Evolutionary conservation across 2,329 filamentous ascomycete species (phyloP), one percentile per base, ranked within the genome.

Genomic region (Escovopsis sp.): DNA sequence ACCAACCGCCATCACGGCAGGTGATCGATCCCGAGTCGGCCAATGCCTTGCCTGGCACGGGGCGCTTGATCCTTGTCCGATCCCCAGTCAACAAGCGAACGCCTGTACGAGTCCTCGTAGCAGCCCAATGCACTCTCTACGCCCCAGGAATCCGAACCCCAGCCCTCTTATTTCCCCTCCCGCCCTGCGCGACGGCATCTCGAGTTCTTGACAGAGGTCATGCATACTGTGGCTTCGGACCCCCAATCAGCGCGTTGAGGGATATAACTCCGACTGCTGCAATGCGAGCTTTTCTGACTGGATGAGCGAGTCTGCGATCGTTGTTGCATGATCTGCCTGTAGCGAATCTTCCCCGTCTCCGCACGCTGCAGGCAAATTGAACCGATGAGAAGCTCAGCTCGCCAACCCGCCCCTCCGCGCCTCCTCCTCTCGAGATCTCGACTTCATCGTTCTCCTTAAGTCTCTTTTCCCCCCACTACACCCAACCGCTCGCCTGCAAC

Each of bases 231-330:
- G 45, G 42, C 41, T 38, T 36, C 42, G 42, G 41, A 28, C 45
- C 42, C 39, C 50, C 48, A 47, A 52, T 50, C 47, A 49, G 37
- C 39, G 26, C 40, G 36, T 40, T 42, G 42, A 42, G 39, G 43
- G 45, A 47, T 48, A 47, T 23, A 23, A 23, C 47, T 39, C 41
- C 44, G 47, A 45, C 48, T 42, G 37, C 39, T 49, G 51, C 50
- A 50, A 48, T 48, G 47, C 48, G 45, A 49, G 51, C 47, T 39
- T 42, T 45, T 47, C 48, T 49, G 48, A 54, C 48, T 55, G 53
- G 52, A 44, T 45, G 39, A 36, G 39, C 44, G 45, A 45, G 41
- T 45, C 42, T 43, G 45, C 43, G 28, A 43, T 49, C 38, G 43
- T 43, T 47, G 36, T 39, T 47, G 45, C 45, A 47, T 47, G 45